Evolutionary conservation across 441 rosid species (phyloP).

Genomic region (Francoa sonchifolia): DNA sequence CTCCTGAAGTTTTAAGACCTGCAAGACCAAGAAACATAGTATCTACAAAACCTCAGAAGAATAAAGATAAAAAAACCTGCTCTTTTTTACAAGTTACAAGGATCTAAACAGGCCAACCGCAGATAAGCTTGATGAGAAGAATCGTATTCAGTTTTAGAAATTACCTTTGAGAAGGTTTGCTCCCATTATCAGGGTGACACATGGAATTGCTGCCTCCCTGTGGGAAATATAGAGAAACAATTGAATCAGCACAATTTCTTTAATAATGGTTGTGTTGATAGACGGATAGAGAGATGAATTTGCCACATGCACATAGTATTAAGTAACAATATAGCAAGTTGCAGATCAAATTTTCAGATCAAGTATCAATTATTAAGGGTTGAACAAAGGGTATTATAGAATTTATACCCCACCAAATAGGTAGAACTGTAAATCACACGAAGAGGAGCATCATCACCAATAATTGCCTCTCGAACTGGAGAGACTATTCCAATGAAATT

Average conservation of each 20-base stretch:
- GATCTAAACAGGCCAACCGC: background rate
- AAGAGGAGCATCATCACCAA: constrained; percentile 19
- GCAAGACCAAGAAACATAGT: background rate
- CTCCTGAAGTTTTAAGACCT: constrained; percentile 21
- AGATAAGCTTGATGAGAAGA: background rate
- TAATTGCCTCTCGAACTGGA: constrained; percentile 16
- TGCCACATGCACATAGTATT: too few relatives aligned
- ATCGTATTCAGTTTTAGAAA: background rate
- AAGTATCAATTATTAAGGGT: too few relatives aligned
- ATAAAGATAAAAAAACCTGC: too few relatives aligned
- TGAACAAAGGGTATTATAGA: background rate
- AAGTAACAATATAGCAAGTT: too few relatives aligned
- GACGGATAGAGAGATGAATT: too few relatives aligned
- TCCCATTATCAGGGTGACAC: constrained; percentile 23
- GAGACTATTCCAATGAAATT: constrained; percentile 15
- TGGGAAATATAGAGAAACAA: background rate
- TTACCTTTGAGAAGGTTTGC: constrained; percentile 28
- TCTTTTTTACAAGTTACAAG: too few relatives aligned
- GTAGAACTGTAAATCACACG: constrained; percentile 19
- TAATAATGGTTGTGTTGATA: too few relatives aligned
- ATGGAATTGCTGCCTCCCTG: constrained; percentile 26
- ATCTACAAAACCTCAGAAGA: too few relatives aligned
- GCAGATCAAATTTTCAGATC: too few relatives aligned
- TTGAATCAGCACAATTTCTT: too few relatives aligned
- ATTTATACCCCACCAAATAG: constrained; percentile 18